phyloP scores from a whole-genome alignment of 2,329 filamentous ascomycete species.

The Akanthomyces muscarius region DNA sequence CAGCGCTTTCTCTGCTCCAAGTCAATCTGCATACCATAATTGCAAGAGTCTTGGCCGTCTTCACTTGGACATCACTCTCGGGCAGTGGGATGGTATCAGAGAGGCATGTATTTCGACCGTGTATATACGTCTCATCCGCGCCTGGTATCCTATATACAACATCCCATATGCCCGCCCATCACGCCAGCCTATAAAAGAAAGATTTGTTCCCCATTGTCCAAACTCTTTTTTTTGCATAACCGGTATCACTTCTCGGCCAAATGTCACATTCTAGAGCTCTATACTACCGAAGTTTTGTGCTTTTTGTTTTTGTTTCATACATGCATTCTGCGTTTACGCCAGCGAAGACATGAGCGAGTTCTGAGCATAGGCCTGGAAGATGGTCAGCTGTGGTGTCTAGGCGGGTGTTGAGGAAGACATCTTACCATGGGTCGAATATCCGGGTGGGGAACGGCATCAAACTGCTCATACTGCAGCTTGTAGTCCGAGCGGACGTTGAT shows the following conservation, averaged over 20 bases:
- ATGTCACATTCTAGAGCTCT: slow-evolving; percentile 1
- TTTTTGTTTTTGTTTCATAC: slow-evolving; percentile 6
- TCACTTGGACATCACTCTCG: background rate
- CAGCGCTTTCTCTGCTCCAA: no score
- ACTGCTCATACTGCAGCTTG: slow-evolving; percentile 88
- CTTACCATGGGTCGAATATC: slow-evolving; percentile 87
- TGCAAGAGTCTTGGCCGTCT: background rate
- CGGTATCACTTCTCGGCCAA: background rate
- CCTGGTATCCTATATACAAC: slow-evolving; percentile 16
- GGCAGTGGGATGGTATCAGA: background rate
- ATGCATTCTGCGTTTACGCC: slow-evolving; percentile 49
- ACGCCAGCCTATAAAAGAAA: background rate
- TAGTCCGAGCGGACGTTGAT: slow-evolving; percentile 94
- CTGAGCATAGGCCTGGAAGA: slow-evolving; percentile 70
- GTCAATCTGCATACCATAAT: no score
- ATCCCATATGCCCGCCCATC: background rate
- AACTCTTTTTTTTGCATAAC: background rate
- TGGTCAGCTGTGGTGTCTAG: slow-evolving; percentile 22
- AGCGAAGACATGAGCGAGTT: slow-evolving; percentile 75
- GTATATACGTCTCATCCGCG: slow-evolving; percentile 8
- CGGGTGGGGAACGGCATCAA: slow-evolving; percentile 94
- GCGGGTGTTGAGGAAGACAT: background rate
- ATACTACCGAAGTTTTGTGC: slow-evolving; percentile 3
- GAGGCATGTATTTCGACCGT: background rate
- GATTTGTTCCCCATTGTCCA: slow-evolving; percentile 3